These are phyloP conservation scores for Kazachstania kunashirensis DNA, from an alignment of 805 yeast genomes.

Conservation along the genomic window DNA sequence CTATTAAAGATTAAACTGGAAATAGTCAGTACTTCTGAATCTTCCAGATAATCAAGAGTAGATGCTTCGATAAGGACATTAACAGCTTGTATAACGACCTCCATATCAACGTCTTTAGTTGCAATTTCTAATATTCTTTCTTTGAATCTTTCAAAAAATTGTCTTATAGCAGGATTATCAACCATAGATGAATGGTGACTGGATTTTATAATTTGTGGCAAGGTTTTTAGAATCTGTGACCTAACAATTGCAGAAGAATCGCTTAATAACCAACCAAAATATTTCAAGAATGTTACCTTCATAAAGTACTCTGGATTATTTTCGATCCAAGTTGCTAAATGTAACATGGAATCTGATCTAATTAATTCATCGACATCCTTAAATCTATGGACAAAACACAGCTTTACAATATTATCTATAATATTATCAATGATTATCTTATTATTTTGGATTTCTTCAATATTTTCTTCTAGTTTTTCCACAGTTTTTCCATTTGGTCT, in stretches of 20 bases:
- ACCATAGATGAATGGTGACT: constrained; percentile 24
- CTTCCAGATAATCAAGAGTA: constrained; percentile 54
- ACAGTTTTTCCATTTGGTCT: constrained; percentile 35
- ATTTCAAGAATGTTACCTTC: constrained; percentile 59
- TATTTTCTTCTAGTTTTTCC: constrained; percentile 36
- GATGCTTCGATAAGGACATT: constrained; percentile 46
- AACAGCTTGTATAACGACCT: constrained; percentile 44
- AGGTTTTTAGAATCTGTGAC: constrained; percentile 48
- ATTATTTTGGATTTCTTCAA: constrained; percentile 37
- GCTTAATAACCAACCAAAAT: constrained; percentile 78
- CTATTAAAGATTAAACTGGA: constrained; percentile 36
- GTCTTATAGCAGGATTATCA: constrained; percentile 54
- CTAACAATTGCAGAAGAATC: constrained; percentile 57
- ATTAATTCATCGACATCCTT: constrained; percentile 69
- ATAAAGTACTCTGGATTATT: constrained; percentile 60
- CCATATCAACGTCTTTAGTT: constrained; percentile 42
- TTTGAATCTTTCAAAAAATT: constrained; percentile 68
- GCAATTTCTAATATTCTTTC: constrained; percentile 57
- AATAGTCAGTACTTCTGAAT: constrained; percentile 40
- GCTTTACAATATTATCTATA: constrained; percentile 54
- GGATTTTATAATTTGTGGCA: constrained; percentile 35
- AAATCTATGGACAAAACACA: constrained; percentile 65
- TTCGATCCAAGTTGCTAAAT: constrained; percentile 65
- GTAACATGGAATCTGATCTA: constrained; percentile 56
- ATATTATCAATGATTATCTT: constrained; percentile 45